A percentile compares a stretch with the other conserved stretches of the same genome.
Evolutionary conservation across 805 yeast species (phyloP).

Genomic region (Ogataea dorogensis): DNA sequence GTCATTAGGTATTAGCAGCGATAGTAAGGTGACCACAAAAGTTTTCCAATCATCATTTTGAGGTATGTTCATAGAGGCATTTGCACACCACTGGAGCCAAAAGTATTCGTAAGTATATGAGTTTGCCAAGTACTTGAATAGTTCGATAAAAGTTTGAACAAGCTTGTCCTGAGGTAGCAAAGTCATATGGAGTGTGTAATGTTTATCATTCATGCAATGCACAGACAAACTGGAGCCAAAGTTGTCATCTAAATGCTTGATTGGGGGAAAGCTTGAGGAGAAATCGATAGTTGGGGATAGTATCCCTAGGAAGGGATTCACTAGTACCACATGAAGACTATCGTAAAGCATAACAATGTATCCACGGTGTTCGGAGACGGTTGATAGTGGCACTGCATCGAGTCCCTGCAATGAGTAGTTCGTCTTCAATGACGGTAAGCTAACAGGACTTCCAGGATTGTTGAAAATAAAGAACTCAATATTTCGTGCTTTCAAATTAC

Average conservation of each 20-base stretch:
- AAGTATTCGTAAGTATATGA: conserved; percentile 54
- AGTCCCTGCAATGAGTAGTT: conserved; percentile 25
- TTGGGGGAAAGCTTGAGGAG: conserved; percentile 24
- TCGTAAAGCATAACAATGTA: conserved; percentile 43
- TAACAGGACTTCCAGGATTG: conserved; percentile 31
- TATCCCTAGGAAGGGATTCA: conserved; percentile 58
- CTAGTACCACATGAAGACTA: conserved; percentile 37
- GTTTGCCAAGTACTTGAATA: conserved; percentile 56
- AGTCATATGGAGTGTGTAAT: conserved; percentile 35
- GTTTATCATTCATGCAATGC: conserved; percentile 20
- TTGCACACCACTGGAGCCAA: conserved; percentile 64
- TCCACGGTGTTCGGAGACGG: conserved; percentile 38
- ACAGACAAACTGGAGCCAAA: conserved; percentile 28
- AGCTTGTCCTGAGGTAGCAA: conserved; percentile 45
- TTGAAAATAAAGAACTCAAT: conserved; percentile 52
- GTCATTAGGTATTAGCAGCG: conserved; percentile 49
- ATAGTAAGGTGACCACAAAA: conserved; percentile 49
- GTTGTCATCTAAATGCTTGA: conserved; percentile 23
- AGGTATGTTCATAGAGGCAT: conserved; percentile 40
- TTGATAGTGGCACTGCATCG: conserved; percentile 42
- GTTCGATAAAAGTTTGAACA: conserved; percentile 45
- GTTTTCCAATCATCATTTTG: conserved; percentile 58
- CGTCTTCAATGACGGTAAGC: conserved; percentile 25
- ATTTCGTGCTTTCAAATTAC: conserved; percentile 41
- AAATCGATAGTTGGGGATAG: conserved; percentile 36